Percentiles rank a stretch among this genome's conserved stretches.
These are phyloP conservation scores for Chamaecrista fasciculata DNA, from an alignment of 306 rosid genomes.

Conservation along the genomic window DNA sequence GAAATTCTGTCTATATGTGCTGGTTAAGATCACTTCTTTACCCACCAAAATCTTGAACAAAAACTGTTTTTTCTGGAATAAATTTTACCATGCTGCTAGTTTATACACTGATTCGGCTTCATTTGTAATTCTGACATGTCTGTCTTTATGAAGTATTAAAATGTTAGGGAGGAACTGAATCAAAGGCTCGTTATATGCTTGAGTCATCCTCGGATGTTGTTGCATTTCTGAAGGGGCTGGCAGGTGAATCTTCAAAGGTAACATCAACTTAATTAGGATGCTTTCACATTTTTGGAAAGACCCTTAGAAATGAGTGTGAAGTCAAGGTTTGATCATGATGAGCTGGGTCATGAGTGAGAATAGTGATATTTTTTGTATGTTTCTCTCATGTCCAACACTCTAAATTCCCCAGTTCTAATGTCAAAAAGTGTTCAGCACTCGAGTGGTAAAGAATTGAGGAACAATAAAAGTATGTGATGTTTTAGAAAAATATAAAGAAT, in stretches of 20 bases:
- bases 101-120: slow-evolving; percentile 3
- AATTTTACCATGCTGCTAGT: background rate
- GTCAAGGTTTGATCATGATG: background rate
- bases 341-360: background rate
- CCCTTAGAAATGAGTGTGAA: background rate
- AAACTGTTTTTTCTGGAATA: background rate
- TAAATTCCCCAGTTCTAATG: background rate
- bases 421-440: background rate
- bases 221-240: slow-evolving; percentile 61
- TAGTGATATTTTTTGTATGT: background rate
- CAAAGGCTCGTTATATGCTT: slow-evolving; percentile 71
- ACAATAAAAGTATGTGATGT: background rate
- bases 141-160: background rate
- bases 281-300: background rate
- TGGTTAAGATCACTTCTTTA: background rate
- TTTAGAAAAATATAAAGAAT: background rate
- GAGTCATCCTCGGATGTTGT: slow-evolving; percentile 69
- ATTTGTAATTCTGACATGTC: background rate
- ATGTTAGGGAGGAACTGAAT: slow-evolving; percentile 49
- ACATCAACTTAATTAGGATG: slow-evolving; percentile 11
- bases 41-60: background rate
- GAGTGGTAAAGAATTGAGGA: background rate
- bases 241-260: slow-evolving; percentile 31
- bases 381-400: background rate
- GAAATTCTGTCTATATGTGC: slow-evolving; percentile 1